Evolutionary conservation across 805 yeast genomes (phyloP), one percentile per base, ranked within the genome.

Genomic region (Saccharomycopsis javanensis): DNA sequence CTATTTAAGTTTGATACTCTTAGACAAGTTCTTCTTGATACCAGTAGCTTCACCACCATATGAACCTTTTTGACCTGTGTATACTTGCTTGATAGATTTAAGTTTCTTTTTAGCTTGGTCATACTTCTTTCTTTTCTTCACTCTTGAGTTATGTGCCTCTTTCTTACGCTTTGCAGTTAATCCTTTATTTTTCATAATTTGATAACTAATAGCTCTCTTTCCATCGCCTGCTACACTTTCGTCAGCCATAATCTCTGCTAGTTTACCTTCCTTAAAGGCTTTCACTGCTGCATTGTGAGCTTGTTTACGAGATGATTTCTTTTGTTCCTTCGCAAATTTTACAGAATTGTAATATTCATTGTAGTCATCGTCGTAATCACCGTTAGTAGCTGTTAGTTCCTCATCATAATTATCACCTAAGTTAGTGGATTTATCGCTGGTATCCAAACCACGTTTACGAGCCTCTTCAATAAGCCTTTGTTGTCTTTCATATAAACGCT

Each of bases 71-170:
- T 81, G 88, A 53, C 76, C 76, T 64, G 84, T 79, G 76, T 85
- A 90, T n/a, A 90, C 97, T 56, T 88, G 88, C 71, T 96, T 85
- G 62, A 88, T 86, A 55, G 96, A 86, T 68, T 84, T 83, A 71
- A 94, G 85, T 71, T 89, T 89, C 88, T 89, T 92, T 75, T 89
- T 83, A 30, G 99, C 99, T 69, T 81, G 79, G 62, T 89, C 98
- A 75, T 87, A 94, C 81, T 88, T 88, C 83, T 84, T 88, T 79
- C 99, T 86, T 95, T 92, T 94, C 79, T 94, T 94, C 66, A 94
- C 98, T 74, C 99, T 85, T 48, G 98, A 81, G 70, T 94, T 94
- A 73, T 97, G 82, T 76, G 87, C 83, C 63, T 88, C 97, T 79
- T 94, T 94, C 77, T 88, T 86, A 69, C 96, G 80, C 71, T 85